Percentiles rank a stretch among this genome's conserved stretches.
phyloP scores from a whole-genome alignment of 305 asterid genomes.

The Salvia sclarea region DNA sequence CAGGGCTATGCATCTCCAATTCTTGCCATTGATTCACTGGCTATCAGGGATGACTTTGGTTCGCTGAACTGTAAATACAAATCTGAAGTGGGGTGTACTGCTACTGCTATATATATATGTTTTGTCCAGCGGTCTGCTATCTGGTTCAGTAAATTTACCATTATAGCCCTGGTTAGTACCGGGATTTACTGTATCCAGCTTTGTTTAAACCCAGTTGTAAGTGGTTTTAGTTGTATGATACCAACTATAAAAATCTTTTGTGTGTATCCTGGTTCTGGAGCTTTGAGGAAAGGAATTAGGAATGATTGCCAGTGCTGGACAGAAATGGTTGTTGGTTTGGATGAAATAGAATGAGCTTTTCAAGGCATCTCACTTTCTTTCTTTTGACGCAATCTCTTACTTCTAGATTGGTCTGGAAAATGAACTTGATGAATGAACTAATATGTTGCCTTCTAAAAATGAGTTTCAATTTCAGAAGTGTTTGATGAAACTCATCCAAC shows the following conservation, averaged over 20 bases:
- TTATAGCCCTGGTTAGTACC: conserved; percentile 35
- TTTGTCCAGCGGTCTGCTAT: conserved; percentile 32
- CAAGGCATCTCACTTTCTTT: background rate
- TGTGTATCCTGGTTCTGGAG: conserved; percentile 24
- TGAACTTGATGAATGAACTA: background rate
- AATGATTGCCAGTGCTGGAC: conserved; percentile 6
- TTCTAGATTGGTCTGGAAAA: background rate
- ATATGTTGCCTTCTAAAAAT: too few species aligned
- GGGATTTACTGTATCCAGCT: conserved; percentile 30
- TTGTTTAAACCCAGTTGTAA: conserved; percentile 34
- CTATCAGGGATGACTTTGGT: conserved; percentile 46
- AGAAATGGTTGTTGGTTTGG: background rate
- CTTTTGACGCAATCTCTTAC: background rate
- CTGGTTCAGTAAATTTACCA: conserved; percentile 34
- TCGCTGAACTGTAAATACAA: conserved; percentile 64
- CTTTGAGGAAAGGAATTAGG: conserved; percentile 25
- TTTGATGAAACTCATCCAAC: too few species aligned
- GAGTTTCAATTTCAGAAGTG: too few species aligned
- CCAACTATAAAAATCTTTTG: conserved; percentile 6
- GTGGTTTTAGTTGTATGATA: conserved; percentile 26
- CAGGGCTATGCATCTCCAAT: conserved; percentile 39
- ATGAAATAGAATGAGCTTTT: conserved; percentile 15
- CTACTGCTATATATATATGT: conserved; percentile 36
- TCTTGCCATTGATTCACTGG: conserved; percentile 55
- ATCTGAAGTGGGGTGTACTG: conserved; percentile 52